Conservation (phyloP, 495 filamentous ascomycete genomes). For the Neurospora sublineolata region DNA sequence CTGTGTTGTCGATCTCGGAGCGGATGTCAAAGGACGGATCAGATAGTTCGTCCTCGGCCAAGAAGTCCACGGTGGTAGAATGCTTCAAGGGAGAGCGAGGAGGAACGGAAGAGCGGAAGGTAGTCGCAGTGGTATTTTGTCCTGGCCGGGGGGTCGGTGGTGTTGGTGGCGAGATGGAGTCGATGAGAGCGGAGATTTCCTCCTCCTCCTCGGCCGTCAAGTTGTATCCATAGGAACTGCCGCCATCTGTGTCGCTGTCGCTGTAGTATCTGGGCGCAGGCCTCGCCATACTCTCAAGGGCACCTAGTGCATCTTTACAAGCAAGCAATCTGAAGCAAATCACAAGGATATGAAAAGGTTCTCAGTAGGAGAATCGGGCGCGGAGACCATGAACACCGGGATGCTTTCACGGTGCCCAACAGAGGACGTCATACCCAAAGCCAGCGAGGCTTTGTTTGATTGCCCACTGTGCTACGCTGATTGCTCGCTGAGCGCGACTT, state of each 20-base stretch:
- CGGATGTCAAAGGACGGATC: constrained; percentile 16
- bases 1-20: background rate
- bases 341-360: background rate
- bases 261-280: constrained; percentile 2
- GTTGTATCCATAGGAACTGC: constrained; percentile 51
- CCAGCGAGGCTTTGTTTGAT: background rate
- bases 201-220: constrained; percentile 51
- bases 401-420: background rate
- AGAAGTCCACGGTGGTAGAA: constrained; percentile 1
- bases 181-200: constrained; percentile 10
- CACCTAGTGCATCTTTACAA: background rate
- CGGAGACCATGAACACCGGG: background rate
- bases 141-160: background rate
- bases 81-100: background rate
- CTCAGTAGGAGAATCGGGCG: background rate
- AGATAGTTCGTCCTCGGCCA: constrained; percentile 6
- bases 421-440: background rate
- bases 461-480: background rate
- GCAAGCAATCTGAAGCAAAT: background rate
- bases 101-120: background rate
- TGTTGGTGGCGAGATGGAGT: constrained; percentile 9
- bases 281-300: background rate
- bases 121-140: background rate
- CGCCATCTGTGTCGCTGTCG: constrained; percentile 37
- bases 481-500: background rate